Base-by-base conservation (phyloP, 1,284 basidiomycete species). In the Microbotryum intermedium region DNA sequence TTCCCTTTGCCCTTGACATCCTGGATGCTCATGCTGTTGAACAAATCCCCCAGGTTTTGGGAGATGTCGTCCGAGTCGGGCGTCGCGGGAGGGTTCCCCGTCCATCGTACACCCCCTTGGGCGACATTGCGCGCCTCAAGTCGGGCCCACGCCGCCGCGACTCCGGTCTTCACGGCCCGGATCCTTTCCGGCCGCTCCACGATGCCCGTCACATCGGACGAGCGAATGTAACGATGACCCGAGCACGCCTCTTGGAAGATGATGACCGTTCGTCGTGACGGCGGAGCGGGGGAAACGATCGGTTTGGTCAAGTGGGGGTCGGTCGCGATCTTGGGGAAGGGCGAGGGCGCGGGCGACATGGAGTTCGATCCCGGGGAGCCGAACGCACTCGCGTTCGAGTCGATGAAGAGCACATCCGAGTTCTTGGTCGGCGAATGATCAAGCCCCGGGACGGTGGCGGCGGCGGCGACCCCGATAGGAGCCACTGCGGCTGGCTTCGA, bases 101-200 rank as follows among this genome's bases (percentile, higher is more conserved):
- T 6, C 60, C 48, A 50, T 34, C n/a, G 39, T 23, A 10, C n/a
- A 11, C 50, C 46, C 16, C 49, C 34, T 25, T n/a, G 2, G 6
- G 34, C 44, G 5, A 20, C 26, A 4, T 29, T 18, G 6, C 42
- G 21, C 21, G 45, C 30, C 25, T 65, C 62, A 6, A 92, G 76
- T 44, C 85, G 81, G 16, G 89, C 81, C 28, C 87, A 79, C 0
- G 86, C 87, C 4, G 86, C 85, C 2, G 88, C 81, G 6, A 93
- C 78, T 1, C 91, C 91, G 9, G 87, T 70, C 60, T 85, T 83
- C 50, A 93, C 82, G 0, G 90, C 90, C 50, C 84, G 81, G 18
- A 95, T 76, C n/a, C 91, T 82, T 73, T 93, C 87, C 0, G 90
- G 91, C n/a, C 88, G 81, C 72, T 95, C 91, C 23, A 91, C 83